Evolutionary conservation across 495 filamentous ascomycete genomes (phyloP), one percentile per base, ranked within the genome.

Genomic region (Lasiosphaeria ovina): DNA sequence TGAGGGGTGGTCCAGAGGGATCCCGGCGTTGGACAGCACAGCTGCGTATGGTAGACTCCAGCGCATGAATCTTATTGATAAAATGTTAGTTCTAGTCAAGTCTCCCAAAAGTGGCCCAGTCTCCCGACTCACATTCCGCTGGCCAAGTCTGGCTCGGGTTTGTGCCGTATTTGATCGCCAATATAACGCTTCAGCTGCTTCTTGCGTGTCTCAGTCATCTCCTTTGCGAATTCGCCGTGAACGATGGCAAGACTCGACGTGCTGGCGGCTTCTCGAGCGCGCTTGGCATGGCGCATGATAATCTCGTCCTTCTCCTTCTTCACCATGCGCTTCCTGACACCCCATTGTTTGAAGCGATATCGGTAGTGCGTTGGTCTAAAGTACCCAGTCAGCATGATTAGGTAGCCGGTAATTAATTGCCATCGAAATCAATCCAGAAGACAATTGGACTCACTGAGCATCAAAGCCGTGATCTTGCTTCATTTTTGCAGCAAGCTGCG

Each of bases 261-360:
- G 68, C 72, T 67, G 44, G 44, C 44, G 16, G 12, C 12, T 14
- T 1, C 1, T 14, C 44, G 7, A 47, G 44, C 16, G 44, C 44
- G 44, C 44, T 47, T 47, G 44, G 44, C 44, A 12, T 42, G 38
- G 38, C 7, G 38, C 38, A 8, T 12, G 12, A 42, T 42, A 2
- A 68, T 60, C 3, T 3, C 60, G 59, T 71, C 73, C 62, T 71
- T 66, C 47, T 64, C 51, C 2, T 64, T 62, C 3, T 63, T 45
- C 14, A 64, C 60, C 35, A 58, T 72, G 34, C 74, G 76, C 60
- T 67, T 73, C 58, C 45, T 47, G 47, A 75, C 65, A 1, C 70
- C 67, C 77, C 75, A 78, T 61, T 77, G 74, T 54, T 64, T 71
- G 64, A 79, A 71, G 12, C 71, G 69, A 56, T 74, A 68, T 57